phyloP scores from a whole-genome alignment of 768 basidiomycete genomes.

The Suillus discolor region DNA sequence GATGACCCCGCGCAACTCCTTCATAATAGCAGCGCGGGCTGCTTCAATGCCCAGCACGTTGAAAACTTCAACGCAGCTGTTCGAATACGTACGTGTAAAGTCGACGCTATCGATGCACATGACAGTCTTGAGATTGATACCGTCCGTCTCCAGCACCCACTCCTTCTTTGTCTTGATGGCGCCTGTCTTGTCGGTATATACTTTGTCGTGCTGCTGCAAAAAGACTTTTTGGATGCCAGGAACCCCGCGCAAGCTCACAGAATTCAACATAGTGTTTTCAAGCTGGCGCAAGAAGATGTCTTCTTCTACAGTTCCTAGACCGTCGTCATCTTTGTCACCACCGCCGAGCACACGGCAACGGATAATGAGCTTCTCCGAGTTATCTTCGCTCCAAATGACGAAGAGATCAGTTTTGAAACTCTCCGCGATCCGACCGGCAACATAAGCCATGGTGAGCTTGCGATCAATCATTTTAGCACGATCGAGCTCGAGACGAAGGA shows the following conservation, averaged over 20 bases:
- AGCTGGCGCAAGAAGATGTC: constrained; percentile 96
- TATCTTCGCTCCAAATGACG: constrained; percentile 99
- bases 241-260: constrained; percentile 93
- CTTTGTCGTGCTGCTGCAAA: constrained; percentile 86
- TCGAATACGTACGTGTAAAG: constrained; percentile 90
- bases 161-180: constrained; percentile 67
- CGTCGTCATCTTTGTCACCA: constrained; percentile 85
- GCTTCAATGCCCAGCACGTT: constrained; percentile 96
- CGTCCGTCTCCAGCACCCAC: constrained; percentile 98
- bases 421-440: constrained; percentile 90
- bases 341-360: constrained; percentile 92
- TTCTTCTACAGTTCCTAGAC: constrained; percentile 76
- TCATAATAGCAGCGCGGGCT: constrained; percentile 91
- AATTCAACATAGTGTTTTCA: constrained; percentile 95
- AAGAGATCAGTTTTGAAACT: constrained; percentile 96
- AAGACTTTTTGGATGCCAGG: constrained; percentile 90
- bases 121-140: constrained; percentile 92
- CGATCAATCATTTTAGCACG: constrained; percentile 98
- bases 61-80: constrained; percentile 95
- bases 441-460: constrained; percentile 92
- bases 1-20: constrained; percentile 92
- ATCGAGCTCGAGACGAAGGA: constrained; percentile 95
- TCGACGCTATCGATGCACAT: constrained; percentile 97
- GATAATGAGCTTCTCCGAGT: constrained; percentile 95
- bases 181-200: constrained; percentile 64